These are phyloP conservation scores for Ophiocordyceps camponoti-leonardi DNA, from an alignment of 2,329 filamentous ascomycete genomes.

Conservation along the genomic window DNA sequence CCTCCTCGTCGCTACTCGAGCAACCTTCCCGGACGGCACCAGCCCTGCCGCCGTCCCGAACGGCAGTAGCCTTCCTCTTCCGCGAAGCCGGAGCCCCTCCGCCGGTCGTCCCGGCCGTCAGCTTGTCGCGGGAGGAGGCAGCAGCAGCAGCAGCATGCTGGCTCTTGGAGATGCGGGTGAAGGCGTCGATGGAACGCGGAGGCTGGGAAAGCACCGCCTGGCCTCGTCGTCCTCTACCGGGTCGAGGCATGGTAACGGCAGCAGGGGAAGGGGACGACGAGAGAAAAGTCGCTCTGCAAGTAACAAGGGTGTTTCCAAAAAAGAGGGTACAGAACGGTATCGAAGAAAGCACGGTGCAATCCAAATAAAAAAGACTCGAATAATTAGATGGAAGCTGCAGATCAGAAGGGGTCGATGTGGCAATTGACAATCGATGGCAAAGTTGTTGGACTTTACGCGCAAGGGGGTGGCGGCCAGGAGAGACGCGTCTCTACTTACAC, in stretches of 20 bases:
- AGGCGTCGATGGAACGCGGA: slow-evolving; percentile 21
- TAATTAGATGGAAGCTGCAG: no score
- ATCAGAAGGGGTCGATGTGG: no score
- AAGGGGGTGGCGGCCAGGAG: no score
- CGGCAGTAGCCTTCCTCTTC: slow-evolving; percentile 20
- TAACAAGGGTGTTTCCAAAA: no score
- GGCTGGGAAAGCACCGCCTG: slow-evolving; percentile 2
- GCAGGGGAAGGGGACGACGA: not conserved
- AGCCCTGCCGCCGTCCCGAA: slow-evolving; percentile 9
- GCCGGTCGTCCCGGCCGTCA: slow-evolving; percentile 8
- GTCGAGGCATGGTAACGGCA: slow-evolving; percentile 5
- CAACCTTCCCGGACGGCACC: slow-evolving; percentile 10
- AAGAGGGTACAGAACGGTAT: no score
- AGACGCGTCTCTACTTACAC: no score
- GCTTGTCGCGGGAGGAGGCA: slow-evolving; percentile 18
- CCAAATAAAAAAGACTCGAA: no score
- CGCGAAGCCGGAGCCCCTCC: slow-evolving; percentile 13
- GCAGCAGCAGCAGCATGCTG: no score
- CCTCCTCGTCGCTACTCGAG: slow-evolving; percentile 17
- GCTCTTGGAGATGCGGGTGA: slow-evolving; percentile 30
- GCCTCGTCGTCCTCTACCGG: slow-evolving; percentile 5
- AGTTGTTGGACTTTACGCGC: no score
- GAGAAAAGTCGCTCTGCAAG: no score
- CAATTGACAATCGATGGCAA: no score
- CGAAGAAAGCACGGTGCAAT: no score